Percentiles rank a stretch among this genome's conserved stretches.
Evolutionary conservation across 352 stramenopile species (phyloP).

Genomic region (Thraustotheca clavata): DNA sequence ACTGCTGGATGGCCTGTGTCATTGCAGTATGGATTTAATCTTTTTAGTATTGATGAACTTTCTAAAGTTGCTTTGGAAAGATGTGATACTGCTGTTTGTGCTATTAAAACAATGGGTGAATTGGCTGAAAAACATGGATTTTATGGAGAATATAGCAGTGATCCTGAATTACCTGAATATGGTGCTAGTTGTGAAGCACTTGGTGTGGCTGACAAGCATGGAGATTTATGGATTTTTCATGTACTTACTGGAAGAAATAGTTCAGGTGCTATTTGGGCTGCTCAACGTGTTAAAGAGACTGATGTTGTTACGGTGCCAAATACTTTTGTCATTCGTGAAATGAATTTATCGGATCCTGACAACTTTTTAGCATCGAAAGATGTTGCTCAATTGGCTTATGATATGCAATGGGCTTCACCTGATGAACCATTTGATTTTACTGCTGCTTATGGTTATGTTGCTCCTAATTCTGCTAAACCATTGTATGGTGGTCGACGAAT

Average conservation of each 20-base stretch:
- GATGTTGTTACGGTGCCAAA: constrained; percentile 88
- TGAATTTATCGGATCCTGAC: constrained; percentile 64
- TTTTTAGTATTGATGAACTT: constrained; percentile 87
- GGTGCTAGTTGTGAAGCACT: constrained; percentile 76
- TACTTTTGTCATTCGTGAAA: constrained; percentile 88
- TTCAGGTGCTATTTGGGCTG: constrained; percentile 85
- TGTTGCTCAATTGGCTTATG: constrained; percentile 66
- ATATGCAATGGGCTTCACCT: constrained; percentile 75
- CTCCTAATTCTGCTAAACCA: constrained; percentile 43
- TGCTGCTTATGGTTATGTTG: constrained; percentile 53
- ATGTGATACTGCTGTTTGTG: constrained; percentile 66
- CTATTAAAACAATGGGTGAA: constrained; percentile 86
- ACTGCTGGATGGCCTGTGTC: constrained; percentile 61
- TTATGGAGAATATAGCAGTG: constrained; percentile 84
- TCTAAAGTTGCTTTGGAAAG: constrained; percentile 87
- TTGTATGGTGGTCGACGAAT: constrained; percentile 77
- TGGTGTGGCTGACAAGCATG: constrained; percentile 74
- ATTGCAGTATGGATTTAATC: constrained; percentile 55
- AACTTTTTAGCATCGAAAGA: constrained; percentile 85
- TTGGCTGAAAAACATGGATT: constrained; percentile 90
- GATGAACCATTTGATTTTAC: constrained; percentile 59
- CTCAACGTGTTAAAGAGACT: constrained; percentile 85
- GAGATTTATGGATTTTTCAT: constrained; percentile 93
- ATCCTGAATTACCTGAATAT: constrained; percentile 42
- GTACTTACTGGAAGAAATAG: constrained; percentile 86